Evolutionary conservation across 1,284 basidiomycete genomes (phyloP).

Genomic region (Apiotrichum gamsii): DNA sequence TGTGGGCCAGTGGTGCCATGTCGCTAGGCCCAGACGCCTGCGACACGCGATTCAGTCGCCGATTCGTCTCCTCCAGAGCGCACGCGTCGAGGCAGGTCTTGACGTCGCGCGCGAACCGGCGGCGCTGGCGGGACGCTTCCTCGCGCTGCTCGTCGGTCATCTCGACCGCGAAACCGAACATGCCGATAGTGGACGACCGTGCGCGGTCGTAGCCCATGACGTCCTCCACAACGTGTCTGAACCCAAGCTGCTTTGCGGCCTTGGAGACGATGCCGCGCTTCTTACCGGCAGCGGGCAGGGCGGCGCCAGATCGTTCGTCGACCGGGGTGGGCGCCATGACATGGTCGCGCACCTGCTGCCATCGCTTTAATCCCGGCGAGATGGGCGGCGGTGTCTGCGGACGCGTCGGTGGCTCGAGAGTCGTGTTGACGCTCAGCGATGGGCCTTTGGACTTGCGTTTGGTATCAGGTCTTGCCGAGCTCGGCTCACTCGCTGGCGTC

Average conservation of each 20-base stretch:
- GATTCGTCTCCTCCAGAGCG: conserved; percentile 29
- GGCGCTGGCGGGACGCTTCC: conserved; percentile 33
- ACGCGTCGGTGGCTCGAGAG: background rate
- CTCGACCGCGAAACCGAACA: conserved; percentile 12
- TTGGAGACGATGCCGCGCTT: conserved; percentile 33
- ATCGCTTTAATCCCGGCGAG: conserved; percentile 38
- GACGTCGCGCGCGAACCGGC: conserved; percentile 38
- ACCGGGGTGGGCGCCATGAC: conserved; percentile 28
- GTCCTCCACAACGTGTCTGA: conserved; percentile 36
- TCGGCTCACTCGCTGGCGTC: background rate
- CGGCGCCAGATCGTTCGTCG: conserved; percentile 17
- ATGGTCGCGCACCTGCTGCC: conserved; percentile 40
- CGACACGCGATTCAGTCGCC: conserved; percentile 23
- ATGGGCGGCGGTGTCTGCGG: conserved; percentile 17
- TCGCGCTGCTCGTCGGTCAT: conserved; percentile 35
- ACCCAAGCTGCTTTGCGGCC: conserved; percentile 36
- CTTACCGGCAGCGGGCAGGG: conserved; percentile 6
- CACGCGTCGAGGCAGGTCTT: conserved; percentile 38
- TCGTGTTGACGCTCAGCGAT: conserved; percentile 1
- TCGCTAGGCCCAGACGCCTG: background rate
- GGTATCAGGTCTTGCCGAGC: too few species aligned
- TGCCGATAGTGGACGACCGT: conserved; percentile 17
- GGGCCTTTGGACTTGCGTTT: background rate
- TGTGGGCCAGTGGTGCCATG: background rate
- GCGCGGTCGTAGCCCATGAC: conserved; percentile 34